Percentiles rank a stretch among this genome's conserved stretches.
Conservation (phyloP, 169 alveolate genomes). For the Eimeria sp. region DNA sequence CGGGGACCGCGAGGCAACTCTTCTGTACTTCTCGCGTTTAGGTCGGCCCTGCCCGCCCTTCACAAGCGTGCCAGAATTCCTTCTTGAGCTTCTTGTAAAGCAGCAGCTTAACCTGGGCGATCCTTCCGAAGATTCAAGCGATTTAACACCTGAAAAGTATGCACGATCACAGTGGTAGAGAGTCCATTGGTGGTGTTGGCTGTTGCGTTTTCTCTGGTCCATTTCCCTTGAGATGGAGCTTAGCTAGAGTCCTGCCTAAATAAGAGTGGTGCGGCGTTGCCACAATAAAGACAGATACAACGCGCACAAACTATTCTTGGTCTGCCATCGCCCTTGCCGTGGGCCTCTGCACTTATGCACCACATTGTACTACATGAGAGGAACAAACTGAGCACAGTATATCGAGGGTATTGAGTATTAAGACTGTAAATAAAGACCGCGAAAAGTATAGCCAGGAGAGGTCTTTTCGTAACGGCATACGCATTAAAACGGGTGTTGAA, state of each 20-base stretch:
- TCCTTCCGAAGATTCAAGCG: not conserved
- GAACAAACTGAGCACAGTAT: not conserved
- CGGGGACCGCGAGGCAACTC: conserved; percentile 83
- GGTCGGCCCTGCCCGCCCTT: conserved; percentile 80
- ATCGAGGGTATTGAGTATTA: not conserved
- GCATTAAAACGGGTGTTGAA: not conserved
- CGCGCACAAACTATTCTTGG: not conserved
- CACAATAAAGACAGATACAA: not conserved
- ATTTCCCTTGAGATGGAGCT: not conserved
- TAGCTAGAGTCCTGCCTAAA: not conserved
- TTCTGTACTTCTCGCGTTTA: conserved; percentile 72
- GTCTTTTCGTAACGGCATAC: no score
- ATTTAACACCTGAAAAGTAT: conserved; percentile 48
- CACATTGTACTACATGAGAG: not conserved
- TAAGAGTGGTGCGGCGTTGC: not conserved
- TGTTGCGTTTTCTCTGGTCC: not conserved
- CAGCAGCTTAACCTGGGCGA: conserved; percentile 41
- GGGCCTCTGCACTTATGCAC: not conserved
- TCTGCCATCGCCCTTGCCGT: not conserved
- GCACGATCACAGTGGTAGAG: not conserved
- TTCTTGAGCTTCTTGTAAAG: conserved; percentile 67
- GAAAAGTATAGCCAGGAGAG: not conserved
- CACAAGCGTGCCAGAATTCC: conserved; percentile 81
- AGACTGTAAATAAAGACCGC: not conserved
- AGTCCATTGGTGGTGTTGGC: not conserved